Conservation (phyloP, 169 alveolate species). For the Babesia ovata region DNA sequence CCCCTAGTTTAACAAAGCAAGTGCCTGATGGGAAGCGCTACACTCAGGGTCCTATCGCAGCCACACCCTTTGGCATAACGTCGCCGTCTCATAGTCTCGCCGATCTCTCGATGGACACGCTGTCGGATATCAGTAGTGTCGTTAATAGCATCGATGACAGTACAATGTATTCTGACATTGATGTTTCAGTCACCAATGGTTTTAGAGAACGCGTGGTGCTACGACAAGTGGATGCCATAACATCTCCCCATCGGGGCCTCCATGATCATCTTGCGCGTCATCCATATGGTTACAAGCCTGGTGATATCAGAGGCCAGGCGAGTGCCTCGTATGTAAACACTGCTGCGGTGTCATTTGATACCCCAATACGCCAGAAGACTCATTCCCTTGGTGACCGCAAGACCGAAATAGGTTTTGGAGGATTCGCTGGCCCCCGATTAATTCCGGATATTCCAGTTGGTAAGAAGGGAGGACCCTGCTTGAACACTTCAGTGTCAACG, state of each 20-base stretch:
- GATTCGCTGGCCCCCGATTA: not conserved
- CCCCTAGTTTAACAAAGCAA: too few species aligned
- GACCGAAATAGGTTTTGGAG: not conserved
- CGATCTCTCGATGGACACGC: not conserved
- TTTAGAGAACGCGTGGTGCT: not conserved
- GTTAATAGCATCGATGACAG: not conserved
- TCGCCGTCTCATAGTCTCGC: not conserved
- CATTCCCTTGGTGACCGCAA: not conserved
- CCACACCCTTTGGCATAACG: not conserved
- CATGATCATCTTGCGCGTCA: too few species aligned
- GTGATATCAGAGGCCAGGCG: too few species aligned
- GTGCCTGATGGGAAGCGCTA: too few species aligned
- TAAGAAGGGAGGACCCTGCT: not conserved
- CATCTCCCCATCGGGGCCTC: not conserved
- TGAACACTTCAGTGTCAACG: conserved; percentile 16
- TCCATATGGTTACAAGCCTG: too few species aligned
- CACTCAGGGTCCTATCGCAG: not conserved
- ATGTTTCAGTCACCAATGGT: not conserved
- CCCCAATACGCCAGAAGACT: not conserved
- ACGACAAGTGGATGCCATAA: not conserved
- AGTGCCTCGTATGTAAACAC: too few species aligned
- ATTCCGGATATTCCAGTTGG: not conserved
- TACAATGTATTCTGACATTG: not conserved
- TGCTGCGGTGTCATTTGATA: too few species aligned
- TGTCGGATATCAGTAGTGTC: not conserved